A percentile compares a stretch with the other conserved stretches of the same genome.
These are phyloP conservation scores for Lithospermum erythrorhizon DNA, from an alignment of 257 asterid species.

Conservation along the genomic window DNA sequence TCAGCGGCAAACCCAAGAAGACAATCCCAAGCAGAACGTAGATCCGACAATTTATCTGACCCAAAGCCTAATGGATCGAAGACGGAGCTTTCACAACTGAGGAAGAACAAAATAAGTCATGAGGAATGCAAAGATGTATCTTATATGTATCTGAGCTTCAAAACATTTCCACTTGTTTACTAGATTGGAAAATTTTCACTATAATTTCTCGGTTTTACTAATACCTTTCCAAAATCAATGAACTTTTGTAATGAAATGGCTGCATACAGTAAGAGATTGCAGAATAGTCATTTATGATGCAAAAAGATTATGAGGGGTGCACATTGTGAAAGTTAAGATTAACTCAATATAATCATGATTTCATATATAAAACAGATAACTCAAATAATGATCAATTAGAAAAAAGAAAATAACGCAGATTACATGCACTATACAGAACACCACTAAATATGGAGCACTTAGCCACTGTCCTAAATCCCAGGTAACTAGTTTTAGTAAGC, in stretches of 20 bases:
- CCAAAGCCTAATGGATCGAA: slow-evolving; percentile 76
- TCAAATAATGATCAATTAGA: too few species aligned
- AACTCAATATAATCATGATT: too few species aligned
- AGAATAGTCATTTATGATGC: background rate
- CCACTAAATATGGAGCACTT: too few species aligned
- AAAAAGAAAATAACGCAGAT: too few species aligned
- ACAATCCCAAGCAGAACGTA: slow-evolving; percentile 42
- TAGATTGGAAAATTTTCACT: background rate
- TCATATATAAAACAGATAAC: too few species aligned
- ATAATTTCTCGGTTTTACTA: background rate
- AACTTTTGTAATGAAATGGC: background rate
- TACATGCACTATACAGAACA: too few species aligned
- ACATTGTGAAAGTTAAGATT: background rate
- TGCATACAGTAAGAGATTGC: background rate
- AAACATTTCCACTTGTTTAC: background rate
- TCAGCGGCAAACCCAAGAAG: slow-evolving; percentile 34
- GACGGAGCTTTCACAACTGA: slow-evolving; percentile 39
- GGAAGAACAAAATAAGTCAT: slow-evolving; percentile 4
- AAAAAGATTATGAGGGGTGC: background rate
- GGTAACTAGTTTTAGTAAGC: too few species aligned
- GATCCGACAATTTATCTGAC: slow-evolving; percentile 36
- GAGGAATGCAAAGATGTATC: slow-evolving; percentile 6
- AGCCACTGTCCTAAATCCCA: too few species aligned
- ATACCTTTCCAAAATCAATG: background rate
- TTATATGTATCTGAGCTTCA: background rate